Evolutionary conservation across 2,329 filamentous ascomycete species (phyloP).

Genomic region (Fusarium paranaense): DNA sequence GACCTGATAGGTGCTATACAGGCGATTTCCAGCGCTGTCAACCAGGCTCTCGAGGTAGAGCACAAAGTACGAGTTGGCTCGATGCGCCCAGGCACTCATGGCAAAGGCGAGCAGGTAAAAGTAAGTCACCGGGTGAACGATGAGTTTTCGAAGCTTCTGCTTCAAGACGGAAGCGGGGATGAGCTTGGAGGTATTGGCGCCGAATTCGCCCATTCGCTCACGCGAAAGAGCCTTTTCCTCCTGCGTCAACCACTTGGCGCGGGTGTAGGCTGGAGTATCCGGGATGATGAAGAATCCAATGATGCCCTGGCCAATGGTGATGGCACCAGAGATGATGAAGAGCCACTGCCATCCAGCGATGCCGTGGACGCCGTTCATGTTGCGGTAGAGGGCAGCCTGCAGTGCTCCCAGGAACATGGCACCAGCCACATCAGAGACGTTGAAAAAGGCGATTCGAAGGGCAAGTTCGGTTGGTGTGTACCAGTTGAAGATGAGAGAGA

Average conservation of each 20-base stretch:
- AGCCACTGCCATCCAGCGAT: conserved; percentile 60
- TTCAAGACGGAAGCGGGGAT: conserved; percentile 41
- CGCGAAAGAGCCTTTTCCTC: conserved; percentile 43
- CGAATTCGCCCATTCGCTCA: conserved; percentile 44
- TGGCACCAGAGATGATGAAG: conserved; percentile 57
- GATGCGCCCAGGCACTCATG: conserved; percentile 46
- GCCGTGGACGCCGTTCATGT: conserved; percentile 55
- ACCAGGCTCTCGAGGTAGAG: conserved; percentile 47
- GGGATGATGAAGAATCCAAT: conserved; percentile 54
- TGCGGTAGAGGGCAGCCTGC: conserved; percentile 55
- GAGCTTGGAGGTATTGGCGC: conserved; percentile 45
- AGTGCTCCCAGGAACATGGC: conserved; percentile 59
- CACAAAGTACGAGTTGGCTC: conserved; percentile 50
- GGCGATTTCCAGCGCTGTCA: conserved; percentile 40
- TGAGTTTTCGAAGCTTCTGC: conserved; percentile 43
- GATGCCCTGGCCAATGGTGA: conserved; percentile 56
- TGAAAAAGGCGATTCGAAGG: conserved; percentile 56
- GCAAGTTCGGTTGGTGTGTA: conserved; percentile 57
- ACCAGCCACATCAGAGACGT: conserved; percentile 56
- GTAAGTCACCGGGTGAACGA: conserved; percentile 47
- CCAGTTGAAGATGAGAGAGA: conserved; percentile 57
- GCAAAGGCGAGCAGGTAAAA: conserved; percentile 48
- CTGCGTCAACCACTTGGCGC: conserved; percentile 46
- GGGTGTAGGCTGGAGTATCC: conserved; percentile 46
- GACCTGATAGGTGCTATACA: conserved; percentile 48